Conservation (phyloP, 179 eudicot species). For the Actinidia arguta region DNA sequence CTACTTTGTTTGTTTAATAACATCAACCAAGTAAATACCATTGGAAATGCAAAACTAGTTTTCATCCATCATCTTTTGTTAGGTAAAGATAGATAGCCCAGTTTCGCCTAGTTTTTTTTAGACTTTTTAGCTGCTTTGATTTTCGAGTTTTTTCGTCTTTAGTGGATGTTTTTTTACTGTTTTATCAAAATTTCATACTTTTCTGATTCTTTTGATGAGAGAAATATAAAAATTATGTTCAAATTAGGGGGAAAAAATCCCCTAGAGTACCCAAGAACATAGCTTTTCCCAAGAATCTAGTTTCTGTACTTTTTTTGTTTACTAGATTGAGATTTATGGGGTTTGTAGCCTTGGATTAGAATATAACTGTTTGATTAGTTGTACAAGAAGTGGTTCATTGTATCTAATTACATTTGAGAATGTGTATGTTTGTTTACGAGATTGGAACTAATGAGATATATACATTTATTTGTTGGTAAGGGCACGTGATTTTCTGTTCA, state of each 20-base stretch:
- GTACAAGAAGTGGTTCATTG: conserved; percentile 4
- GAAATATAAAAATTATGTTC: background rate
- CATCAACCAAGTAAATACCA: background rate
- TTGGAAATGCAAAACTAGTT: background rate
- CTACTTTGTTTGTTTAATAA: background rate
- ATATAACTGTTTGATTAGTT: background rate
- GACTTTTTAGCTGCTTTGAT: too few species aligned
- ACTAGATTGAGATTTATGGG: conserved; percentile 16
- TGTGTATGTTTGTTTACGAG: too few species aligned
- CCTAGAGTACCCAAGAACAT: background rate
- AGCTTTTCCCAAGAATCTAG: background rate
- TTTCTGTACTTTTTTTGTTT: background rate
- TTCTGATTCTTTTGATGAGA: too few species aligned
- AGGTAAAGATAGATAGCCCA: background rate
- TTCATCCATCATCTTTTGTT: background rate
- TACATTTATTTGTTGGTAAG: background rate
- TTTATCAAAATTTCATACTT: too few species aligned
- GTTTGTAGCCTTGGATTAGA: background rate
- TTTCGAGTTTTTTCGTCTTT: background rate
- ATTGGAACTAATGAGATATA: background rate
- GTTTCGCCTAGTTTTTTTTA: background rate
- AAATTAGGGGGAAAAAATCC: background rate
- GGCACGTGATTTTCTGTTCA: background rate
- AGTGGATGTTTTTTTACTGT: background rate
- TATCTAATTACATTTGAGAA: background rate